phyloP scores from a whole-genome alignment of 495 filamentous ascomycete genomes.

The Neurospora discreta region DNA sequence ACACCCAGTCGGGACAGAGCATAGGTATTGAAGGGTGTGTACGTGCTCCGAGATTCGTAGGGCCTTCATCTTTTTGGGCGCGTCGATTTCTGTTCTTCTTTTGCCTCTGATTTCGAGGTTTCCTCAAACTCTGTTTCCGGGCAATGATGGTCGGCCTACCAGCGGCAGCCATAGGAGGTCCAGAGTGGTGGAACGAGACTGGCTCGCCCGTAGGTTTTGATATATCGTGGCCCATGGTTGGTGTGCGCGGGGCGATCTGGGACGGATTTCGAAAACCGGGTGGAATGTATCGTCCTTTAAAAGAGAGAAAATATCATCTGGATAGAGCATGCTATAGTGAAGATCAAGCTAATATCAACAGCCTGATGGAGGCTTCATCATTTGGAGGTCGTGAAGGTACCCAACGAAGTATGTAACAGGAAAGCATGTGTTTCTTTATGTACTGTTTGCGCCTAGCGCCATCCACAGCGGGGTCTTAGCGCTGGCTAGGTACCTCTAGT shows the following conservation, averaged over 20 bases:
- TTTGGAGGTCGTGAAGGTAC: neutral
- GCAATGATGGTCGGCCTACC: neutral
- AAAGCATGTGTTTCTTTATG: neutral
- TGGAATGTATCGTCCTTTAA: neutral
- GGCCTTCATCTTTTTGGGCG: neutral
- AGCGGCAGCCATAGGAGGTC: neutral
- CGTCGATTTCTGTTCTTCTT: neutral
- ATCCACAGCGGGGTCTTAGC: neutral
- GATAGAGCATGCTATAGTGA: neutral
- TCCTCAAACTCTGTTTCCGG: neutral
- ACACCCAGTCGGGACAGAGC: neutral
- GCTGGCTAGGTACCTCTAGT: neutral
- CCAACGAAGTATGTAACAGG: neutral
- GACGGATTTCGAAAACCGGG: neutral
- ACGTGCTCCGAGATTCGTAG: neutral
- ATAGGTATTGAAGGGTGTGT: neutral
- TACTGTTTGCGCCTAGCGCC: neutral
- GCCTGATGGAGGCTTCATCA: neutral
- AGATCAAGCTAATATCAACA: neutral
- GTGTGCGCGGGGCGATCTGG: neutral
- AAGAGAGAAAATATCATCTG: too few relatives aligned
- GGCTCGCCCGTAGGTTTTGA: neutral
- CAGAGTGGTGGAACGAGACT: neutral
- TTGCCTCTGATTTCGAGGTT: neutral
- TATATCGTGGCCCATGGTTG: neutral